Percentiles rank a stretch among this genome's conserved stretches.
Evolutionary conservation across 495 filamentous ascomycete species (phyloP).

Genomic region (Paragyromitra xinjiangensis): DNA sequence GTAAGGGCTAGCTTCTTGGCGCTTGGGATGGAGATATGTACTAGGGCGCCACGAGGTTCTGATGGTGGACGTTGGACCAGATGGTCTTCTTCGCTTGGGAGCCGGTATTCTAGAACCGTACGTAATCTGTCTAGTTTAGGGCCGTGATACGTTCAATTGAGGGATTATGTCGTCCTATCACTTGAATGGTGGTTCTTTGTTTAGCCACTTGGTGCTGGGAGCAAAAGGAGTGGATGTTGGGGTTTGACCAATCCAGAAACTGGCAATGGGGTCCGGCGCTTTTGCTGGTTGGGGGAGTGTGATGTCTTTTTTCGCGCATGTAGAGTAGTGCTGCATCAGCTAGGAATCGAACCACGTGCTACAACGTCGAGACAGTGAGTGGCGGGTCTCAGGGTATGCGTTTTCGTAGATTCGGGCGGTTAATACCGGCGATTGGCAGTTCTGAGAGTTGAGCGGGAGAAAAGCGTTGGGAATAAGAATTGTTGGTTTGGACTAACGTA

Average conservation of each 20-base stretch:
- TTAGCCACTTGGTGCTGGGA: not conserved
- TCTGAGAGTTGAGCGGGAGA: not conserved
- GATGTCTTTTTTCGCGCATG: not conserved
- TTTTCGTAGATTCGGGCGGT: not conserved
- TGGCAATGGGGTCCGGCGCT: not conserved
- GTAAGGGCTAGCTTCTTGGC: not conserved
- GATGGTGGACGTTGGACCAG: not conserved
- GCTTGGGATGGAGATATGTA: not conserved
- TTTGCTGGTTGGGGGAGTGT: not conserved
- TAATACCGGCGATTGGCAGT: not conserved
- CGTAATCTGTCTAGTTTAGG: not conserved
- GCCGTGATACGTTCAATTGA: too few species aligned
- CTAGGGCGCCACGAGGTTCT: not conserved
- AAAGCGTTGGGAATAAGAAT: not conserved
- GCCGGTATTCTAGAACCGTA: not conserved
- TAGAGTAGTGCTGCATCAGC: not conserved
- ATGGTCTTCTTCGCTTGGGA: not conserved
- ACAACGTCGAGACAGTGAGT: not conserved
- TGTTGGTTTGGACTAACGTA: not conserved
- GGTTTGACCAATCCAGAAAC: not conserved
- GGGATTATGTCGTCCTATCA: too few species aligned
- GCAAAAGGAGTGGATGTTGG: not conserved
- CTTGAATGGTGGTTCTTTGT: not conserved
- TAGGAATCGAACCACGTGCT: not conserved
- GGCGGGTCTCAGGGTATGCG: not conserved